Conservation (phyloP, 345 rosid genomes). For the Hibiscus mutabilis region DNA sequence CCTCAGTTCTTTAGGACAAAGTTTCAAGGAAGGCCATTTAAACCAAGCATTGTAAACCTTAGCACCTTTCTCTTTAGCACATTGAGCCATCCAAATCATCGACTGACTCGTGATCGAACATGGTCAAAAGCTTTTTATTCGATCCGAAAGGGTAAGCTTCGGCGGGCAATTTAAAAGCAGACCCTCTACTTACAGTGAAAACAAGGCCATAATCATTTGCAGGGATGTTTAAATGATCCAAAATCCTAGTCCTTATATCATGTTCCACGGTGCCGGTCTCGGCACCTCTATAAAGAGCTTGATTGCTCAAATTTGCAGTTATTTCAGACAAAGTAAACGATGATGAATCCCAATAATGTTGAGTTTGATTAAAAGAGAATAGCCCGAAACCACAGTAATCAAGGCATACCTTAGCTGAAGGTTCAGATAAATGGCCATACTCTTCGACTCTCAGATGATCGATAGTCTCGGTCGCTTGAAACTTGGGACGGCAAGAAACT, state of each 20-base stretch:
- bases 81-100: constrained; percentile 80
- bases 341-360: constrained; percentile 62
- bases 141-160: constrained; percentile 75
- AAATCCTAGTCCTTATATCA: constrained; percentile 70
- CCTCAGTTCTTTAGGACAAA: constrained; percentile 71
- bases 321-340: constrained; percentile 75
- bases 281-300: constrained; percentile 72
- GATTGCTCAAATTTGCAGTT: constrained; percentile 79
- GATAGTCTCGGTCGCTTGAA: constrained; percentile 52
- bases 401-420: constrained; percentile 73
- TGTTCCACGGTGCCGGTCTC: constrained; percentile 70
- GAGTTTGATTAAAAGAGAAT: constrained; percentile 65
- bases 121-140: constrained; percentile 60
- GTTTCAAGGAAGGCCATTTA: constrained; percentile 80
- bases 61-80: constrained; percentile 82
- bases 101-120: constrained; percentile 95
- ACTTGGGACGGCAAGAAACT: constrained; percentile 76
- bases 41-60: constrained; percentile 80
- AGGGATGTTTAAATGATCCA: constrained; percentile 82
- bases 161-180: constrained; percentile 76
- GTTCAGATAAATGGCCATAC: constrained; percentile 53
- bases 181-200: constrained; percentile 83
- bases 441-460: constrained; percentile 64
- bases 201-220: constrained; percentile 83
- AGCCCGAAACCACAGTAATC: constrained; percentile 91